Evolutionary conservation across 768 basidiomycete genomes (phyloP), one percentile per base, ranked within the genome.

Genomic region (Phaffia australis): DNA sequence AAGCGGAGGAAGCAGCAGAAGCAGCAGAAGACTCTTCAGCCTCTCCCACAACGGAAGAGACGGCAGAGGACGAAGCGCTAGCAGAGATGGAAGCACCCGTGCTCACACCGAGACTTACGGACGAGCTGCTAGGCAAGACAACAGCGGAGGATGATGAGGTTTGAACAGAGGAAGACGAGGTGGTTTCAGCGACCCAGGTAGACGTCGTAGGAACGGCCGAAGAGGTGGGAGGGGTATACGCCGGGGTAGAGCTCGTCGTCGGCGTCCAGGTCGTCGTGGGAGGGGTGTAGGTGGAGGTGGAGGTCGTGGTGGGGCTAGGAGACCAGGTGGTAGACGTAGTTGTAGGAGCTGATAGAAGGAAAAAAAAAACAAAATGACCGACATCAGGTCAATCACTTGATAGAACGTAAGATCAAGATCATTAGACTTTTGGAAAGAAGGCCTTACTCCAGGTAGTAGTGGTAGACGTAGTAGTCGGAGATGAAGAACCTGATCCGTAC

Each of bases 291-390:
- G 19, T 56, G 25, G 54, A 30, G 47, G 23, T 56, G 27, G 56
- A 56, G 55, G 64, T 27, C 21, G 60, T 61, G 23, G 59, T 55
- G n/a, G 65, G 51, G 1, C 56, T 46, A 30, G 60, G 61, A 21
- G 60, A 56, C 60, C 60, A 67, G n/a, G 66, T 48, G 14, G 59
- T 54, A 8, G 60, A 56, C 32, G 60, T 47, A 21, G 66, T 35
- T 23, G 21, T 42, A 42, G 35, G 35, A 42, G 35, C 35, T 42
- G 0, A 30, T 18, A 32, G 56, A 9, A 23, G 3, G 55, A 48
- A 51, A 51, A 21, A 21, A 19, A 16, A 29, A 11, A n/a, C 27
- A 61, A 51, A 9, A 14, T 29, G 18, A 23, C 9, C 35, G 18
- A 61, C 8, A 51, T 3, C 30, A 3, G 0, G 1, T 18, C 18